Conservation (phyloP, 495 filamentous ascomycete species). For the Lindgomyces ingoldianus region DNA sequence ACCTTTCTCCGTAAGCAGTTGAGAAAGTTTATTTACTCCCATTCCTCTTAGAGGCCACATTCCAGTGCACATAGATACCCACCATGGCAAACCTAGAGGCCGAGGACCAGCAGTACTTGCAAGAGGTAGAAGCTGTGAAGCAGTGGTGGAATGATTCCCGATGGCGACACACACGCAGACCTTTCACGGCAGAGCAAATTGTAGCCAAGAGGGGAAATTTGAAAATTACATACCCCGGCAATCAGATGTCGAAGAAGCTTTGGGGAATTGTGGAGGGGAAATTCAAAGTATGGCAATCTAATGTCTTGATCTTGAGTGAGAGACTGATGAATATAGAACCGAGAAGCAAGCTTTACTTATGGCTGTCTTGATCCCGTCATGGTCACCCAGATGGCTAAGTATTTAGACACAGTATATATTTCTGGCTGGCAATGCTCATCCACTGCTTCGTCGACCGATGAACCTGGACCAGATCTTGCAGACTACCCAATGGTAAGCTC, state of each 20-base stretch:
- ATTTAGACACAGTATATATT: slow-evolving; percentile 96
- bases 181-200: slow-evolving; percentile 96
- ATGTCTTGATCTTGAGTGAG: neutral
- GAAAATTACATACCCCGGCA: slow-evolving; percentile 89
- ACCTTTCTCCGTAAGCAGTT: neutral
- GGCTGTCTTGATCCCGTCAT: slow-evolving; percentile 97
- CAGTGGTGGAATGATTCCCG: slow-evolving; percentile 90
- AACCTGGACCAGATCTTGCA: slow-evolving; percentile 95
- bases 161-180: slow-evolving; percentile 89
- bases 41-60: slow-evolving; percentile 2
- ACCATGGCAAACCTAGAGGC: slow-evolving; percentile 52
- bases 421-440: slow-evolving; percentile 99
- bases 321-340: slow-evolving; percentile 55
- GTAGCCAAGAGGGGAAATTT: slow-evolving; percentile 90
- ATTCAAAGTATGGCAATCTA: slow-evolving; percentile 66
- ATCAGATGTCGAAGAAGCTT: slow-evolving; percentile 85
- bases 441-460: slow-evolving; percentile 89
- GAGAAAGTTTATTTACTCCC: slow-evolving; percentile 3
- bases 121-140: slow-evolving; percentile 84
- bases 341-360: slow-evolving; percentile 88
- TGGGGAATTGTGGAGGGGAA: slow-evolving; percentile 85
- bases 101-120: slow-evolving; percentile 77
- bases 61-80: neutral
- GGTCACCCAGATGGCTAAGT: slow-evolving; percentile 99
- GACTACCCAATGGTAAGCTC: slow-evolving; percentile 94